Base-by-base conservation (phyloP, 2,329 filamentous ascomycete genomes). In the Sporothrix pseudoabietina region DNA sequence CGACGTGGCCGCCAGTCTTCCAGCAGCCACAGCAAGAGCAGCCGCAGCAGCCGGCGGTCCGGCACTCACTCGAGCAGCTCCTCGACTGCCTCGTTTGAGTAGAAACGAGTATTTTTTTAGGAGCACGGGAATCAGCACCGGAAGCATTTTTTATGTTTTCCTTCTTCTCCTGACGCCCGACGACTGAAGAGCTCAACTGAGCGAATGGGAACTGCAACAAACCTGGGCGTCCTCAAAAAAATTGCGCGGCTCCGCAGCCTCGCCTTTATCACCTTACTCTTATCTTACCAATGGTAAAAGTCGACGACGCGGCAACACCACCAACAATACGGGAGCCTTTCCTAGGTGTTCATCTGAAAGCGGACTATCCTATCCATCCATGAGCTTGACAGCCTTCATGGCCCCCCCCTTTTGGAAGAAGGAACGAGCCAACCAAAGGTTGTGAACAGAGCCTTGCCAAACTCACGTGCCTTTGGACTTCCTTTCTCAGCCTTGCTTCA, bases 21-120 rank as follows among this genome's bases (percentile, higher is more conserved):
- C 52, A 78, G 78, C 75, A 79, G 78, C 76, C 81, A 83, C 74
- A 80, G 83, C 73, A 84, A 85, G 78, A 82, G 83, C 76, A 81
- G 80, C 76, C 83, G 83, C 77, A 80, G 83, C 78, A 82, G 84
- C 79, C 83, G 85, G 75, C 83, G 86, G 76, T 88, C 86, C 30
- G 87, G 87, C 32, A 84, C 86, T 75, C 87, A 89, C 80, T 89
- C 87, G 72, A 89, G 87, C 83, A 89, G 87, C 83, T 88, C 87
- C 80, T 90, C 88, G 68, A 89, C 87, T 73, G 84, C 86, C 54
- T 90, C 88, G 30, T 85, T 88, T 77, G 87, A 89, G 75, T 89
- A 83, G 16, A 44, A 44, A 8, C 22, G 10, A 30, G 1, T 9
- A 9, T 4, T 12, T 16, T 3, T 35, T 1, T 44, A 19, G 39